These are phyloP conservation scores for Claviceps digitariae DNA, from an alignment of 2,329 filamentous ascomycete species.

Conservation along the genomic window DNA sequence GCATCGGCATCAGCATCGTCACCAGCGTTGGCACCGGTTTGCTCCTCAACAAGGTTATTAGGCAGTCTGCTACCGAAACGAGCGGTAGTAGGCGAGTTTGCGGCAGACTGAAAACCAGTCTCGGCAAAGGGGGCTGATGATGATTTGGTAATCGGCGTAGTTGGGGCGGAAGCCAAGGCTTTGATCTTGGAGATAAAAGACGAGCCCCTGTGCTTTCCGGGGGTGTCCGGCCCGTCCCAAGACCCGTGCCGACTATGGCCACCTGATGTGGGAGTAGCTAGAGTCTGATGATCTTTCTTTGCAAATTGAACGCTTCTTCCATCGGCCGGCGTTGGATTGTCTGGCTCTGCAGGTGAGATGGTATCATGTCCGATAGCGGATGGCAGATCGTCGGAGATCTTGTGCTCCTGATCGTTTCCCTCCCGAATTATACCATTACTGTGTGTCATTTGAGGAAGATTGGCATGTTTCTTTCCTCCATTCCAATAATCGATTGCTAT, in stretches of 20 bases:
- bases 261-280: constrained; percentile 24
- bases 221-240: constrained; percentile 49
- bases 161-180: constrained; percentile 48
- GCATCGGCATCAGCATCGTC: not conserved
- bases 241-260: constrained; percentile 50
- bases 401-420: not conserved
- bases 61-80: constrained; percentile 35
- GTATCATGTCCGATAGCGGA: not conserved
- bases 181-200: constrained; percentile 70
- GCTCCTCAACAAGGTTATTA: constrained; percentile 38
- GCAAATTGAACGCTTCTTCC: constrained; percentile 64
- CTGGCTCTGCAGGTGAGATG: not conserved
- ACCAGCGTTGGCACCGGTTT: constrained; percentile 26
- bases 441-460: constrained; percentile 3
- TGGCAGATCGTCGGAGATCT: not conserved
- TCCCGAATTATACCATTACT: not conserved
- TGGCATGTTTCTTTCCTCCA: constrained; percentile 6
- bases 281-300: constrained; percentile 34
- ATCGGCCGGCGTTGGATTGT: constrained; percentile 4
- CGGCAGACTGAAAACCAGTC: constrained; percentile 24
- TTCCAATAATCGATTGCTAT: constrained; percentile 10
- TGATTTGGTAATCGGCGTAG: constrained; percentile 32
- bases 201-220: constrained; percentile 43
- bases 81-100: constrained; percentile 33
- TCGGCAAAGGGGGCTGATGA: constrained; percentile 19